Base-by-base conservation (phyloP, 495 filamentous ascomycete species). In the Trichoderma reesei region DNA sequence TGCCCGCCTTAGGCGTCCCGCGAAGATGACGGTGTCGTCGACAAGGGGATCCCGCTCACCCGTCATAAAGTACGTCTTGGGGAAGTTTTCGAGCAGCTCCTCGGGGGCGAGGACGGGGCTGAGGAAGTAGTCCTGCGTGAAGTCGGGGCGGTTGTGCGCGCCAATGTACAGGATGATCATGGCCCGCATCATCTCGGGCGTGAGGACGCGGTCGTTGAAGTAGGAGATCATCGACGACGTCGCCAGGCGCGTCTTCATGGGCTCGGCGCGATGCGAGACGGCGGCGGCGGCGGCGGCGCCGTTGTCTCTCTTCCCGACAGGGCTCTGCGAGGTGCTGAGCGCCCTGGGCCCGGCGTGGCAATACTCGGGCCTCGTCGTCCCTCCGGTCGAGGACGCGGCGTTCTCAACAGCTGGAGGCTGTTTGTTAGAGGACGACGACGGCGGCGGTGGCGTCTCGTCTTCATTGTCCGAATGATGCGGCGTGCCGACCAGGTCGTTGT, bases 111-210 rank as follows among this genome's bases (percentile, higher is more conserved):
- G 81, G 18, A 97, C 86, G 1, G 94, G 95, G 0, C 87, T 94
- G 9, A 98, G 84, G 1, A 94, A 80, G 73, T 89, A 96, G 73
- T 98, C 95, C 10, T 89, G 91, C 36, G 82, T 83, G 76, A 98
- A 98, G 72, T 97, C 91, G 8, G 94, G 94, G 1, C 91, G 86
- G 75, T 92, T 88, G 71, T 96, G 86, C 0, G 93, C 92, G 16
- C 94, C 95, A 67, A 98, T 88, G 71, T 98, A 98, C 26, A 98
- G 82, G 73, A 98, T 96, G 65, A 98, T 94, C 94, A 98, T 98
- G 37, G 92, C 92, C 61, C 94, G 88, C 88, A 98, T 96, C 91
- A 98, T 96, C 72, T 98, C 95, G 0, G 94, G 95, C 0, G 90
- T 92, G 33, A 98, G 81, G 41, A 98, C 89, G 31, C 95, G 90